Evolutionary conservation across 441 rosid genomes (phyloP), one percentile per base, ranked within the genome.

Genomic region (Sinapis alba): DNA sequence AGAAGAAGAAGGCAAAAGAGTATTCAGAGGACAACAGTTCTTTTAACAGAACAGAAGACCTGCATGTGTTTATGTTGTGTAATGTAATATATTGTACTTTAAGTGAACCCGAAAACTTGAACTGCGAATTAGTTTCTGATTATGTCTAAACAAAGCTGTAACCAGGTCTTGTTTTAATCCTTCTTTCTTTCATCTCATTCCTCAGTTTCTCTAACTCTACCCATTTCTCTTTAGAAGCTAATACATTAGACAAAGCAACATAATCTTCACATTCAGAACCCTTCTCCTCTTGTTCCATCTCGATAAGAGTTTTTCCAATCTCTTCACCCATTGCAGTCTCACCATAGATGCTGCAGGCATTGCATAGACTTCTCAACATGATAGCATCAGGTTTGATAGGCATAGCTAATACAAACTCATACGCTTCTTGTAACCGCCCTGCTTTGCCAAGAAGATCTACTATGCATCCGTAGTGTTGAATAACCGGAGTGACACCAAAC

Each of bases 221-320:
- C 78, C 81, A 77, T 65, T 65, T 80, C 53, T 71, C 76, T 51
- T 79, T 82, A 1, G 83, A 83, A 71, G 92, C 90, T 65, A 82
- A 87, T 36, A 85, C 71, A 80, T 89, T 87, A 0, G 94, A 91
- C 57, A 89, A 74, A 45, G 89, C 88, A 0, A 89, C 79, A 43
- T 82, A 84, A 76, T 83, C 88, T 83, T 86, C 87, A 53, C 88
- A 32, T 24, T 66, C 83, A 38, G 13, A 56, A 43, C 63, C 76
- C 54, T 66, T 54, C 24, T 57, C 68, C 12, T 63, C 50, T 32
- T n/a, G 77, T 27, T 82, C 78, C 15, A 78, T 74, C 71, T 74
- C 62, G 15, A 80, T 51, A 23, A 85, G 87, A 66, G 82, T 68
- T 60, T 85, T 85, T 54, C 90, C 84, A 0, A 85, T 79, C 72